phyloP scores from a whole-genome alignment of 176 grass and related monocot genomes.

The Triticum turgidum region DNA sequence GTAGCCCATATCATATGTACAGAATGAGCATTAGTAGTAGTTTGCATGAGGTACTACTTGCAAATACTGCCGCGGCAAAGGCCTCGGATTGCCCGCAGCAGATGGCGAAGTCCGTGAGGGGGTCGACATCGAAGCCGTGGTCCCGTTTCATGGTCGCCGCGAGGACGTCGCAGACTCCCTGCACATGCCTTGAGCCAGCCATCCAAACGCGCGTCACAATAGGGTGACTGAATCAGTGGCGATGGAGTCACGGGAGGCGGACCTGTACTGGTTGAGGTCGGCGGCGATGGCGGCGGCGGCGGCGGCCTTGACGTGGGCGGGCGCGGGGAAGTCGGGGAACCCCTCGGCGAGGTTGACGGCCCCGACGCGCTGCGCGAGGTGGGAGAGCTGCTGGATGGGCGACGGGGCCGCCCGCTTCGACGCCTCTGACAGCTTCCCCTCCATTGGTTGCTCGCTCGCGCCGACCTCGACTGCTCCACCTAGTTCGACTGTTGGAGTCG shows the following conservation, averaged over 20 bases:
- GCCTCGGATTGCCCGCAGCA: conserved; percentile 90
- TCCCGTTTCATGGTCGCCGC: conserved; percentile 44
- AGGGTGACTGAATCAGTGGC: not conserved
- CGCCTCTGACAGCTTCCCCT: conserved; percentile 56
- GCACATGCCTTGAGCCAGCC: conserved; percentile 69
- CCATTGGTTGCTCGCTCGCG: conserved; percentile 37
- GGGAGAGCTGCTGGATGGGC: conserved; percentile 79
- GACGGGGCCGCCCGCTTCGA: conserved; percentile 50
- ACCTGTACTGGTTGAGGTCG: conserved; percentile 95
- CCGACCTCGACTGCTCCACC: not conserved
- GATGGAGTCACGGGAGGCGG: not conserved
- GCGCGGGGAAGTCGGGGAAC: conserved; percentile 88
- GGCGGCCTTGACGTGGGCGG: conserved; percentile 57
- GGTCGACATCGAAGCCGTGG: conserved; percentile 56
- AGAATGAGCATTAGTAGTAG: not conserved
- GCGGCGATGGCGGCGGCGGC: conserved; percentile 63
- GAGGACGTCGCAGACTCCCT: conserved; percentile 78
- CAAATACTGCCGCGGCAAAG: conserved; percentile 75
- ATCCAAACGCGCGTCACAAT: not conserved
- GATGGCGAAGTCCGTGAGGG: conserved; percentile 71
- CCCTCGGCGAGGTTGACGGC: conserved; percentile 95
- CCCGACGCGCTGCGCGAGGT: conserved; percentile 69
- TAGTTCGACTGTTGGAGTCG: not conserved
- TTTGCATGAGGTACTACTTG: conserved; percentile 41
- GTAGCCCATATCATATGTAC: conserved; percentile 10